These are phyloP conservation scores for Akanthomyces lecanii DNA, from an alignment of 2,329 filamentous ascomycete species.

Conservation along the genomic window DNA sequence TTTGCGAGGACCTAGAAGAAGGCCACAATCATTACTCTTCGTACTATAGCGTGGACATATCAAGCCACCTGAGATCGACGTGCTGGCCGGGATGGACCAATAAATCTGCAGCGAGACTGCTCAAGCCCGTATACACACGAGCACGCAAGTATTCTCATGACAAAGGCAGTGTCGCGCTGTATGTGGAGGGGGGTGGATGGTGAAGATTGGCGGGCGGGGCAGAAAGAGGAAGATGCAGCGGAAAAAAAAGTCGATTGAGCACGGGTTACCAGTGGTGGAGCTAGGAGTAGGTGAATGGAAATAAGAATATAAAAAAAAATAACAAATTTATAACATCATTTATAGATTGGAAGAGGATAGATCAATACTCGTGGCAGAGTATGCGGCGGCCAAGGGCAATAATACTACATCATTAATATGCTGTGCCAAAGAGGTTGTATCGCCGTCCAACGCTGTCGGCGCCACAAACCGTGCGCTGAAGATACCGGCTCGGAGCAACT, in stretches of 20 bases:
- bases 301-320: not conserved
- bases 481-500: not conserved
- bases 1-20: not conserved
- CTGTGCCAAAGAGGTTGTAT: not conserved
- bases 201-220: not conserved
- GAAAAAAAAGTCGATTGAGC: not conserved
- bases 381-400: not conserved
- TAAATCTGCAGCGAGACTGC: not conserved
- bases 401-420: not conserved
- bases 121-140: not conserved
- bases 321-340: not conserved
- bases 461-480: slow-evolving; percentile 9
- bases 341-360: not conserved
- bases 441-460: not conserved
- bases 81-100: slow-evolving; percentile 10
- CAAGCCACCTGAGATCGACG: not conserved
- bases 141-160: slow-evolving; percentile 6
- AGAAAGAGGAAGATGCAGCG: not conserved
- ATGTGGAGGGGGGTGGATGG: slow-evolving; percentile 8
- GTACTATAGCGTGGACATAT: too few species aligned
- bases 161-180: slow-evolving; percentile 5
- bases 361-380: not conserved
- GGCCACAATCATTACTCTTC: not conserved
- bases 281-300: not conserved
- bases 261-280: not conserved